Conservation (phyloP, 1,284 basidiomycete genomes). For the Puccinia novopanici region DNA sequence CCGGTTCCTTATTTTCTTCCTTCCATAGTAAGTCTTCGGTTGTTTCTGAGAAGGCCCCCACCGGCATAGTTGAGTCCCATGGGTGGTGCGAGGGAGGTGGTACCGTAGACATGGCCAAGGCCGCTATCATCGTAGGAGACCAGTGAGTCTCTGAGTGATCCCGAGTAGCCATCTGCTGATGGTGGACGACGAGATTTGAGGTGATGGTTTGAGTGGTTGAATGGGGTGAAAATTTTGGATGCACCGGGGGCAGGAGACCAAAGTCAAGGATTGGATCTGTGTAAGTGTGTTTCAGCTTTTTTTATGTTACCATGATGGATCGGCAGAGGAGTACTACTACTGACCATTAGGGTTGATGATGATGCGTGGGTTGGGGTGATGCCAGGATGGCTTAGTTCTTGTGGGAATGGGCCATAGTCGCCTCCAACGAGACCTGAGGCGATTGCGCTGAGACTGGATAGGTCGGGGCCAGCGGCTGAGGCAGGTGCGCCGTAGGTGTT, state of each 20-base stretch:
- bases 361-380: not conserved
- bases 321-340: not conserved
- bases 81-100: slow-evolving; percentile 13
- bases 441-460: slow-evolving; percentile 31
- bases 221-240: slow-evolving; percentile 6
- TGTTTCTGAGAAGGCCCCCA: slow-evolving; percentile 11
- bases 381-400: slow-evolving; percentile 13
- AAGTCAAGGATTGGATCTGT: slow-evolving; percentile 14
- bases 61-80: slow-evolving; percentile 24
- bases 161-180: slow-evolving; percentile 30
- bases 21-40: slow-evolving; percentile 49
- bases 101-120: not conserved
- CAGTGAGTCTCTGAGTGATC: slow-evolving; percentile 45
- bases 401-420: slow-evolving; percentile 48
- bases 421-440: slow-evolving; percentile 27
- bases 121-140: slow-evolving; percentile 36
- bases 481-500: slow-evolving; percentile 31
- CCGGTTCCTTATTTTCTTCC: slow-evolving; percentile 49
- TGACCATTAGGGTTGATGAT: slow-evolving; percentile 15
- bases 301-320: not conserved
- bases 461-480: slow-evolving; percentile 29
- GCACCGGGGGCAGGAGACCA: not conserved
- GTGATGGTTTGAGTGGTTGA: slow-evolving; percentile 26
- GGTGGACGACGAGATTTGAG: slow-evolving; percentile 28
- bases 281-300: not conserved